A percentile compares a stretch with the other conserved stretches of the same genome.
Conservation (phyloP, 176 grass and related monocot genomes). For the Avena insularis region DNA sequence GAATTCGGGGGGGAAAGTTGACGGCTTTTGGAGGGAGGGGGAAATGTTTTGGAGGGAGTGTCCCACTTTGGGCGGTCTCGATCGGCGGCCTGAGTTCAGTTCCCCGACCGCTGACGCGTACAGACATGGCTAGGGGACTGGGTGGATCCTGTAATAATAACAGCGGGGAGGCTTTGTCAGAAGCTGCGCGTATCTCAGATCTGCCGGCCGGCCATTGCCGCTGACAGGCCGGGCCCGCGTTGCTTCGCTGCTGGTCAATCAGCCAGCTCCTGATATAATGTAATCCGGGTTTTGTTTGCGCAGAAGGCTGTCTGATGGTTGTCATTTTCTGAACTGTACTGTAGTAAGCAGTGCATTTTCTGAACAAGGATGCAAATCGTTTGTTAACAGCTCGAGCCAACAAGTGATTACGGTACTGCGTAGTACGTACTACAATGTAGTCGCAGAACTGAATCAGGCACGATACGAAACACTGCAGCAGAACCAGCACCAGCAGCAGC, state of each 20-base stretch:
- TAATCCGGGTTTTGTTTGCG: background rate
- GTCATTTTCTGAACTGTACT: background rate
- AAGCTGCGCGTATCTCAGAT: constrained; percentile 52
- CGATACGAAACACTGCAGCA: too few species aligned
- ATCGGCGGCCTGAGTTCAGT: background rate
- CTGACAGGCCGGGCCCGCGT: background rate
- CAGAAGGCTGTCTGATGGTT: background rate
- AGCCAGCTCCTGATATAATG: background rate
- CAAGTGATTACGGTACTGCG: too few species aligned
- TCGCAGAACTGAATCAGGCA: too few species aligned
- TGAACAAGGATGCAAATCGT: too few species aligned
- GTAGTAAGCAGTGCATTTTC: background rate
- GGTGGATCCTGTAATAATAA: constrained; percentile 47
- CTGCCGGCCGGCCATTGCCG: constrained; percentile 19
- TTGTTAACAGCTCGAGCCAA: too few species aligned
- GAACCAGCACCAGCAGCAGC: too few species aligned
- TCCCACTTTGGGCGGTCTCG: constrained; percentile 35
- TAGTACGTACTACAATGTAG: too few species aligned
- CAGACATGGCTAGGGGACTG: background rate
- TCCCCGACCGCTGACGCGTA: background rate
- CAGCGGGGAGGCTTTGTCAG: constrained; percentile 48
- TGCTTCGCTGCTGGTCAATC: background rate
- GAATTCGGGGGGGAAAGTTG: constrained; percentile 50
- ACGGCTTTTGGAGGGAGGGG: constrained; percentile 41
- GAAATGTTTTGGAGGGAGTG: constrained; percentile 1